These are phyloP conservation scores for Rhodofomes roseus DNA, from an alignment of 1,284 basidiomycete species.

Conservation along the genomic window DNA sequence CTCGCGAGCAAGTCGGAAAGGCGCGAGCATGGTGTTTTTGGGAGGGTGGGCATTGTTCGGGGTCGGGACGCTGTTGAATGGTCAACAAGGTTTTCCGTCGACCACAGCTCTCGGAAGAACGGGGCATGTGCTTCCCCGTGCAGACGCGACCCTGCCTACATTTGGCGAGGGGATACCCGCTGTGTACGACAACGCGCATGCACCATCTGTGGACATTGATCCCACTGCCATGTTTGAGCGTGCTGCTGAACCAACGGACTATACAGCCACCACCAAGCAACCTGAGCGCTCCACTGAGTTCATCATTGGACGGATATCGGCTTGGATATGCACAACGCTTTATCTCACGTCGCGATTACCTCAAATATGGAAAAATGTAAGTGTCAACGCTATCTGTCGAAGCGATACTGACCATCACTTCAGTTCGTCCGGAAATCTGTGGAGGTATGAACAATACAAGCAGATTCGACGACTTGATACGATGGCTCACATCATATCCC, in stretches of 20 bases:
- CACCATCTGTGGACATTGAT: background rate
- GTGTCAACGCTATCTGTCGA: conserved; percentile 32
- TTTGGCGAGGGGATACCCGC: background rate
- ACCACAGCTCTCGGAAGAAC: conserved; percentile 16
- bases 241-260: background rate
- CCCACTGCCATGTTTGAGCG: background rate
- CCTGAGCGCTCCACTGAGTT: conserved; percentile 42
- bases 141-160: conserved; percentile 11
- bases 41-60: conserved; percentile 68
- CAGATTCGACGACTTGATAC: background rate
- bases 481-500: background rate
- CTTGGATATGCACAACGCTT: conserved; percentile 88
- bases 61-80: conserved; percentile 45
- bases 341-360: conserved; percentile 91
- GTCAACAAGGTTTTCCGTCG: conserved; percentile 23
- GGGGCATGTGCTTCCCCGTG: conserved; percentile 28
- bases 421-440: conserved; percentile 90
- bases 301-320: conserved; percentile 81
- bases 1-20: conserved; percentile 59
- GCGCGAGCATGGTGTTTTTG: conserved; percentile 71
- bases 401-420: background rate
- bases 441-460: conserved; percentile 46
- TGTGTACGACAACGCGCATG: background rate
- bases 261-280: background rate
- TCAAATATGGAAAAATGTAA: conserved; percentile 96